Base-by-base conservation (phyloP, 306 rosid species). In the Inga leiocalycina region DNA sequence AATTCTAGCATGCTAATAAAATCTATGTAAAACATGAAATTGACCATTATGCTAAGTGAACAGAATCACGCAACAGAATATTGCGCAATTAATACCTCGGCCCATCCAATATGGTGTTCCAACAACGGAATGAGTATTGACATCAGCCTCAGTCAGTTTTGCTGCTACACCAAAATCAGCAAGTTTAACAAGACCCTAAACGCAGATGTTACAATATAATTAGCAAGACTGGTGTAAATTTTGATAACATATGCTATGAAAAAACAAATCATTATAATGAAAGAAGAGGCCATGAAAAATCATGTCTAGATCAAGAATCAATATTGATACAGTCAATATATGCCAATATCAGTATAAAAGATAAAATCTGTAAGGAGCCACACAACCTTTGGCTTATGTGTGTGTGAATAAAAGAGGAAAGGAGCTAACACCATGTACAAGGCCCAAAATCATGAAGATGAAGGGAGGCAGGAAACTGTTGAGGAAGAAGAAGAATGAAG, bases 71-170 rank as follows among this genome's bases (percentile, higher is more conserved):
- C 22, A 54, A 51, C 49, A 66, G 44, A 66, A 34, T 34, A 66
- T 14, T 3, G 16, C 22, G 0, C 57, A 57, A 71, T 16, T 79
- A 32, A 76, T 88, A 97, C 99, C 99, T 97, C 99, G 99, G 70
- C 98, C 99, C 99, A 97, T 97, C 99, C 99, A 97, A 83, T 97
- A 97, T 69, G 99, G 99, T 10, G 99, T 94, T 84, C 99, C 99
- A 85, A 92, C 99, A 87, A 97, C 98, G 30, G 99, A 97, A 91
- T 94, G 99, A 24, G 97, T 94, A 88, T 97, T 94, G 51, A 91
- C 97, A 89, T 94, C 98, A 54, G 99, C 98, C 87, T 97, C 99
- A 16, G 96, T 97, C 84, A 97, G 80, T 74, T 97, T 94, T 61
- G 99, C 94, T 8, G 99, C 99, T 78, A 97, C 98, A 74, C 99